Evolutionary conservation across 129 eudicot genomes (phyloP).

Genomic region (Deinandra increscens): DNA sequence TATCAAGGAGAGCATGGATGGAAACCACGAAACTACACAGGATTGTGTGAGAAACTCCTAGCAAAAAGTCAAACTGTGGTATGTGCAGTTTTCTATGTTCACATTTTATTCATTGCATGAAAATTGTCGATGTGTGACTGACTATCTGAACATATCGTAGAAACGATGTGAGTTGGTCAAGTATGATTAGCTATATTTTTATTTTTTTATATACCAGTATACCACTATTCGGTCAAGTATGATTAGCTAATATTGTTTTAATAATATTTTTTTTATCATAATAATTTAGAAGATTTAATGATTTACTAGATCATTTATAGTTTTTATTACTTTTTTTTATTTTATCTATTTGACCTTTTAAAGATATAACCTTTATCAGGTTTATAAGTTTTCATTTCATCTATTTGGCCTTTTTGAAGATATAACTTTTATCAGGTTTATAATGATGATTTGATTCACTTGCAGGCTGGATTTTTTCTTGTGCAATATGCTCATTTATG

Average conservation of each 20-base stretch:
- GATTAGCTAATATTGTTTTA: not conserved
- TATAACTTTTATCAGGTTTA: not conserved
- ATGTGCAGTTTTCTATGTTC: constrained; percentile 19
- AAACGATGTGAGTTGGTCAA: too few species aligned
- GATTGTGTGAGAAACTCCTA: constrained; percentile 81
- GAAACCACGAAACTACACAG: constrained; percentile 86
- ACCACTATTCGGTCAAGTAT: not conserved
- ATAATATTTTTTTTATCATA: not conserved
- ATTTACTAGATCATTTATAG: not conserved
- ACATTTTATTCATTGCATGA: not conserved
- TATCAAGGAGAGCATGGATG: constrained; percentile 94
- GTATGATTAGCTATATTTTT: not conserved
- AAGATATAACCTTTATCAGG: not conserved
- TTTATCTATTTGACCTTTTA: not conserved
- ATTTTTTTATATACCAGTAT: too few species aligned
- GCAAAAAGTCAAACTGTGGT: constrained; percentile 94
- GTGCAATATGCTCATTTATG: constrained; percentile 80
- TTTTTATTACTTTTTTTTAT: not conserved
- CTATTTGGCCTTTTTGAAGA: not conserved
- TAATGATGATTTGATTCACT: constrained; percentile 17
- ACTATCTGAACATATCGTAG: not conserved
- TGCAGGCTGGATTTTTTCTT: constrained; percentile 90
- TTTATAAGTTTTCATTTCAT: not conserved
- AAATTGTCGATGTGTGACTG: not conserved
- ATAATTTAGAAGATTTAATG: not conserved